These are phyloP conservation scores for Aspergillus udagawae DNA, from an alignment of 2,329 filamentous ascomycete genomes.

Conservation along the genomic window DNA sequence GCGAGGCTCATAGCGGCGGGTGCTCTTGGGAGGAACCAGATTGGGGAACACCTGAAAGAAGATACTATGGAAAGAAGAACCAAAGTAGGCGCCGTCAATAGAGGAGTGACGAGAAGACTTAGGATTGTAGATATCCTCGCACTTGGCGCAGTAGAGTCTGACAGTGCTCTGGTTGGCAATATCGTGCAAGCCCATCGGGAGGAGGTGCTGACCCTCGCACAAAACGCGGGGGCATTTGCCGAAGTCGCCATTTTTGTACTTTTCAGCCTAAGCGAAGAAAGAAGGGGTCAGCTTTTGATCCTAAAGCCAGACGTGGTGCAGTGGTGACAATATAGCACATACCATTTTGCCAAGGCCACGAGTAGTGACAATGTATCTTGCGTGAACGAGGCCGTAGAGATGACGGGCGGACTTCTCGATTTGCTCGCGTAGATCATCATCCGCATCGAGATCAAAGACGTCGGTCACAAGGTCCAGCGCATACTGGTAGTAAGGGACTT, in stretches of 20 bases:
- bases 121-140: conserved; percentile 98
- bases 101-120: conserved; percentile 93
- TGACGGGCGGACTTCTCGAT: conserved; percentile 97
- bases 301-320: background rate
- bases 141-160: conserved; percentile 94
- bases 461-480: conserved; percentile 95
- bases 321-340: conserved; percentile 25
- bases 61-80: conserved; percentile 97
- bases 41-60: conserved; percentile 97
- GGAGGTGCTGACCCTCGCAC: conserved; percentile 86
- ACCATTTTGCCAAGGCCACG: conserved; percentile 95
- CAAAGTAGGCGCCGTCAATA: conserved; percentile 97
- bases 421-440: conserved; percentile 95
- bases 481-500: conserved; percentile 99
- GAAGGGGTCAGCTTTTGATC: conserved; percentile 2
- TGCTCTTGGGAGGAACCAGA: conserved; percentile 79
- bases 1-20: conserved; percentile 79
- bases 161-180: conserved; percentile 82
- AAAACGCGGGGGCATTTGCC: conserved; percentile 96
- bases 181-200: conserved; percentile 93
- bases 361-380: conserved; percentile 94
- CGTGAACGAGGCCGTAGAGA: conserved; percentile 92
- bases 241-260: conserved; percentile 97
- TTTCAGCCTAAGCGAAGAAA: conserved; percentile 68
- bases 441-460: conserved; percentile 97